Evolutionary conservation across 1,139 yeast species (phyloP), one percentile per base, ranked within the genome.

Genomic region (Zygotorulaspora mrakii): DNA sequence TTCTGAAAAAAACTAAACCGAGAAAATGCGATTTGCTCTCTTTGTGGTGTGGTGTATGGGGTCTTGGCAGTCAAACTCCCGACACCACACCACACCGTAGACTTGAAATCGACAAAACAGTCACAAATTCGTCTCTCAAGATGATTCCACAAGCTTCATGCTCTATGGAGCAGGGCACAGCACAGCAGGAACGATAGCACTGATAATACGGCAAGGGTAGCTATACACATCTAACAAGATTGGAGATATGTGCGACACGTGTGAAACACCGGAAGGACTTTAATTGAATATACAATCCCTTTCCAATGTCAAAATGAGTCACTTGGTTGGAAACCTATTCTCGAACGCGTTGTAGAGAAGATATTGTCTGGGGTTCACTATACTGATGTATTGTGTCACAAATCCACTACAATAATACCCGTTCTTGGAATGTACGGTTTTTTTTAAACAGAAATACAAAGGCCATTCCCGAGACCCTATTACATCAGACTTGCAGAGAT

Each of bases 271-370:
- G 42, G 41, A 37, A 39, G 39, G 45, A 25, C 29, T 35, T 46
- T 35, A 10, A n/a, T 16, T 28, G 31, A 28, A 21, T 31, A 24
- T 17, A 25, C 20, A 24, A 30, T n/a, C 22, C 20, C 35, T 35
- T 31, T 14, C 43, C 43, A 17, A 33, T 35, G 43, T 36, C 37
- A 35, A 37, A 32, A 33, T 25, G 46, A 36, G 41, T 33, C 46
- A 22, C 26, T 25, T 17, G 21, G 31, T 17, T 16, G 8, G 13
- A 30, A 31, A 27, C 18, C 47, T 48, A 40, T 37, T 59, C 63
- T 59, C 59, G 63, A 55, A 59, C 54, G 57, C 53, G 63, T 59
- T 57, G 63, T 59, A 59, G 63, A 57, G 63, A 54, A 50, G 55
- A 55, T 44, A 52, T 53, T 57, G 62, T 53, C 61, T 59, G 41